Evolutionary conservation across 2,329 filamentous ascomycete genomes (phyloP).

Genomic region (Penicillium paneum): DNA sequence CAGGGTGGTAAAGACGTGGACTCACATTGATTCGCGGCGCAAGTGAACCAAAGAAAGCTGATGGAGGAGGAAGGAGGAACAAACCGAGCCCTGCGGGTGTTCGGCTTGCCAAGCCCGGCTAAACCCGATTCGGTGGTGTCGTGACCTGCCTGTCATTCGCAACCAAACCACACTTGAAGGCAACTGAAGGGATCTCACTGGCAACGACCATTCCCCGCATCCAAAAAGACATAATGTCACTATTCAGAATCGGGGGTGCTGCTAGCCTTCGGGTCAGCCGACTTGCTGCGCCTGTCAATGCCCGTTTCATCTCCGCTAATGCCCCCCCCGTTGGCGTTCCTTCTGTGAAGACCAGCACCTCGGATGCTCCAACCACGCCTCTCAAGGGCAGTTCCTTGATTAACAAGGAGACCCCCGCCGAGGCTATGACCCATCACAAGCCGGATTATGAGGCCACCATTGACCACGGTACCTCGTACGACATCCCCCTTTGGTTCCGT

Average conservation of each 20-base stretch:
- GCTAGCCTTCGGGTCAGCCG: conserved; percentile 35
- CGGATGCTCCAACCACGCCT: conserved; percentile 44
- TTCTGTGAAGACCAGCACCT: conserved; percentile 51
- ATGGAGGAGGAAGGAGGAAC: conserved; percentile 30
- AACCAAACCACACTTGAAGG: conserved; percentile 30
- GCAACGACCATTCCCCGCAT: conserved; percentile 20
- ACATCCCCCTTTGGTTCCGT: conserved; percentile 6
- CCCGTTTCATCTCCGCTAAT: conserved; percentile 38
- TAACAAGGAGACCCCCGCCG: conserved; percentile 48
- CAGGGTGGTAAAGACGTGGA: background rate
- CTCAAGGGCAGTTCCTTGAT: conserved; percentile 47
- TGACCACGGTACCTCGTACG: conserved; percentile 90
- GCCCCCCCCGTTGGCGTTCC: conserved; percentile 46
- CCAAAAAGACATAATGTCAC: conserved; percentile 55
- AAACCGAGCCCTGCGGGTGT: conserved; percentile 36
- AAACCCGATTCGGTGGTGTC: conserved; percentile 35
- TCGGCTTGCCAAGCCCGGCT: conserved; percentile 35
- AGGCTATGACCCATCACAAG: conserved; percentile 60
- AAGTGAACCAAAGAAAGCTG: conserved; percentile 34
- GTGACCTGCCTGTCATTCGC: conserved; percentile 34
- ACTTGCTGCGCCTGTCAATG: conserved; percentile 33
- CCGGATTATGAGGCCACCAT: conserved; percentile 77
- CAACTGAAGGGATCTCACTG: conserved; percentile 27
- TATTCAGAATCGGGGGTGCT: conserved; percentile 55
- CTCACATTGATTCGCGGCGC: conserved; percentile 35